Percentiles rank a stretch among this genome's conserved stretches.
phyloP scores from a whole-genome alignment of 2,329 filamentous ascomycete species.

The Tympanopsis confertula region DNA sequence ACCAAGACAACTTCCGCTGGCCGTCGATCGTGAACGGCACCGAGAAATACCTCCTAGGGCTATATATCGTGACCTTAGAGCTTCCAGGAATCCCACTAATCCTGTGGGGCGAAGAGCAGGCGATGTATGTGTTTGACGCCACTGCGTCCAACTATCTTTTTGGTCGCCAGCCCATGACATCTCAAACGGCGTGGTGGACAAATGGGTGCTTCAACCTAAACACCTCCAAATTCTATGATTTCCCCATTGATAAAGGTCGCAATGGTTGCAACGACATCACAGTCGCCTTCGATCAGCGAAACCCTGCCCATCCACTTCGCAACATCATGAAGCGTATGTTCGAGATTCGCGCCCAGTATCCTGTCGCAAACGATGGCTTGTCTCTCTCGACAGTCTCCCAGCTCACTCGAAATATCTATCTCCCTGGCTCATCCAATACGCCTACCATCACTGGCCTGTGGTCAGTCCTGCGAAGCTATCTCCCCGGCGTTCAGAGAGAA shows the following conservation, averaged over 20 bases:
- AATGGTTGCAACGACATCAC: conserved; percentile 40
- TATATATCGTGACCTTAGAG: conserved; percentile 44
- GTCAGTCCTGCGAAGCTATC: conserved; percentile 35
- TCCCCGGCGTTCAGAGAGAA: conserved; percentile 36
- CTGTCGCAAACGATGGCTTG: conserved; percentile 47
- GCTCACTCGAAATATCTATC: conserved; percentile 32
- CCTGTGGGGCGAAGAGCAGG: conserved; percentile 53
- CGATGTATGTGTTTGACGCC: conserved; percentile 47
- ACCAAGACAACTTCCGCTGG: conserved; percentile 57
- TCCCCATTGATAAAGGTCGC: conserved; percentile 38
- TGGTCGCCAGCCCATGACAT: conserved; percentile 49
- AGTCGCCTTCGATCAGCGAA: conserved; percentile 46
- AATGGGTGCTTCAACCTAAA: conserved; percentile 49
- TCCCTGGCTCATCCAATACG: conserved; percentile 33
- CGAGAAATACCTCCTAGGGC: conserved; percentile 40
- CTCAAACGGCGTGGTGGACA: conserved; percentile 47
- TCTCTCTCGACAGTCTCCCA: conserved; percentile 41
- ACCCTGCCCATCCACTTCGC: conserved; percentile 46
- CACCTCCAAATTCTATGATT: conserved; percentile 39
- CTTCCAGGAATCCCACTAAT: conserved; percentile 49
- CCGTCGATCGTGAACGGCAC: conserved; percentile 43
- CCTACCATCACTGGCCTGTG: conserved; percentile 42
- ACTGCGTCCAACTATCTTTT: conserved; percentile 52
- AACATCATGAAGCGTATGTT: conserved; percentile 51
- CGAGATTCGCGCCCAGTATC: conserved; percentile 39